Conservation (phyloP, 306 rosid species). For the Castanospermum australe region DNA sequence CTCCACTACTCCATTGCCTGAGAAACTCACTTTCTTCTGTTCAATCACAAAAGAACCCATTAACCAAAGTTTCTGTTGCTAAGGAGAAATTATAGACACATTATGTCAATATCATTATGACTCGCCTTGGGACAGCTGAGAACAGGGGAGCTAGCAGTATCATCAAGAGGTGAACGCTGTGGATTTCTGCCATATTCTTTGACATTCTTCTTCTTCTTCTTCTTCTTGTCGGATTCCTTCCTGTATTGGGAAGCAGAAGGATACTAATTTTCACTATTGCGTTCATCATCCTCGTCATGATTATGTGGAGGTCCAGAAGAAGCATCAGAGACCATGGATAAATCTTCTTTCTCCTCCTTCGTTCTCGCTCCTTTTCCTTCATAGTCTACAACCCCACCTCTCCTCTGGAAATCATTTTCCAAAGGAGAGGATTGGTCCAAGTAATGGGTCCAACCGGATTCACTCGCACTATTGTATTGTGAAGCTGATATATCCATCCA, state of each 20-base stretch:
- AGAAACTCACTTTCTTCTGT: conserved; percentile 48
- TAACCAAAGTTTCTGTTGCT: background rate
- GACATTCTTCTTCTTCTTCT: too few species aligned
- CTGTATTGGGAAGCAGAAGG: conserved; percentile 27
- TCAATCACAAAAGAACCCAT: conserved; percentile 17
- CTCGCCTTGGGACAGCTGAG: conserved; percentile 50
- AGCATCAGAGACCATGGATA: conserved; percentile 92
- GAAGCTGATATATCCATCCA: conserved; percentile 67
- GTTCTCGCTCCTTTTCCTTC: conserved; percentile 25
- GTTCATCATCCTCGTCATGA: conserved; percentile 46
- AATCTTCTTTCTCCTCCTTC: conserved; percentile 56
- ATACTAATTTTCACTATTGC: conserved; percentile 38
- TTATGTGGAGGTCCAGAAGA: conserved; percentile 87
- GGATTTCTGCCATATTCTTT: conserved; percentile 48
- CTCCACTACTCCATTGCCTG: conserved; percentile 41
- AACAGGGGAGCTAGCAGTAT: conserved; percentile 86
- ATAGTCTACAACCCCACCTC: conserved; percentile 9
- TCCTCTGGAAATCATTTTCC: conserved; percentile 34
- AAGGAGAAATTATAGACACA: background rate
- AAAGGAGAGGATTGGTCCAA: conserved; percentile 66
- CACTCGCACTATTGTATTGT: conserved; percentile 62
- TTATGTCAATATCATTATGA: conserved; percentile 8
- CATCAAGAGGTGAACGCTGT: conserved; percentile 65
- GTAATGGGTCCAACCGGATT: conserved; percentile 95
- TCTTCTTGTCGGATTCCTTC: conserved; percentile 39